Percentiles rank a stretch among this genome's conserved stretches.
Evolutionary conservation across 2,329 filamentous ascomycete species (phyloP).

Genomic region (Monilinia fructicola): DNA sequence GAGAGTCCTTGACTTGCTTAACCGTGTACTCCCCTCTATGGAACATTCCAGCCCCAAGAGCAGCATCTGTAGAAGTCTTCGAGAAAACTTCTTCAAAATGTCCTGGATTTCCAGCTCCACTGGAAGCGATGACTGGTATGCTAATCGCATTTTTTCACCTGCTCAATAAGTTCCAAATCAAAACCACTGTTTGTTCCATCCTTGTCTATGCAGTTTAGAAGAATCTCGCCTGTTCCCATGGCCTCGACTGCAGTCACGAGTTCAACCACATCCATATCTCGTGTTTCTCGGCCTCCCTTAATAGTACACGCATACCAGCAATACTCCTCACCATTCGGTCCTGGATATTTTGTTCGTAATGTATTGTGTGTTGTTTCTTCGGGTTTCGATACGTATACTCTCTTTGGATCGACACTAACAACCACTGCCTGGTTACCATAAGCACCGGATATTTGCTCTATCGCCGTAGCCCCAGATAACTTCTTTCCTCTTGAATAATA

Average conservation of each 20-base stretch:
- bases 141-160: slow-evolving; percentile 82
- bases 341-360: slow-evolving; percentile 66
- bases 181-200: slow-evolving; percentile 95
- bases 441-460: slow-evolving; percentile 89
- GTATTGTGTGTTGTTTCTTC: slow-evolving; percentile 72
- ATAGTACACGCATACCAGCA: slow-evolving; percentile 99
- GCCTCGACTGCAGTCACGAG: slow-evolving; percentile 86
- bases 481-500: slow-evolving; percentile 72
- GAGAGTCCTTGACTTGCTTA: slow-evolving; percentile 83
- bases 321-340: slow-evolving; percentile 72
- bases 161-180: slow-evolving; percentile 84
- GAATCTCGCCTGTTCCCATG: slow-evolving; percentile 91
- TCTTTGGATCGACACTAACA: slow-evolving; percentile 89
- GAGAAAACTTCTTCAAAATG: slow-evolving; percentile 93
- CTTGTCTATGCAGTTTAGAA: slow-evolving; percentile 96
- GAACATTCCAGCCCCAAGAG: slow-evolving; percentile 95
- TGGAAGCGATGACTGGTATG: slow-evolving; percentile 94
- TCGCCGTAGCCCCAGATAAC: slow-evolving; percentile 79
- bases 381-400: slow-evolving; percentile 73
- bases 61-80: slow-evolving; percentile 84
- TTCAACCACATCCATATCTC: slow-evolving; percentile 89
- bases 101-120: slow-evolving; percentile 80
- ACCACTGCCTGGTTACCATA: slow-evolving; percentile 98
- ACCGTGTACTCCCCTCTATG: slow-evolving; percentile 95
- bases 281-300: slow-evolving; percentile 90